Percentiles rank a stretch among this genome's conserved stretches.
Evolutionary conservation across 495 filamentous ascomycete genomes (phyloP).

Genomic region (Aspergillus sparsus): DNA sequence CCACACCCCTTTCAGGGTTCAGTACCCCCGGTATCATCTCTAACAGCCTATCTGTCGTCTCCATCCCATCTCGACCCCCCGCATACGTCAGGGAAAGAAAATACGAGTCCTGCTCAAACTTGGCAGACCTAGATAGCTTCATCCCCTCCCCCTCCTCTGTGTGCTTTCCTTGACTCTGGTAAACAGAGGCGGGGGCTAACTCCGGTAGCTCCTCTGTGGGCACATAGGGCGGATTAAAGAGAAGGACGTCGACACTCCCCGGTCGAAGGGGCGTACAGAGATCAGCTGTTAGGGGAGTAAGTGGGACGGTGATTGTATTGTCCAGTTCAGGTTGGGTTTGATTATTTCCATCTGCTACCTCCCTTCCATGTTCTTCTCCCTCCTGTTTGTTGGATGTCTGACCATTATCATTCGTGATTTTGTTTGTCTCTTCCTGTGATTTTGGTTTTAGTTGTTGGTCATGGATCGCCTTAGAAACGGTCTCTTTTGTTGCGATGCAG

Average conservation of each 20-base stretch:
- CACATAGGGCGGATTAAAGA: constrained; percentile 98
- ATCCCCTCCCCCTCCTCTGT: constrained; percentile 17
- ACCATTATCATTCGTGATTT: not conserved
- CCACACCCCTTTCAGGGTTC: constrained; percentile 65
- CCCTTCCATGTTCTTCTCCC: not conserved
- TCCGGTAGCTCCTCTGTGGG: constrained; percentile 73
- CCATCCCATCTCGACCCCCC: constrained; percentile 89
- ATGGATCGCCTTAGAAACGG: constrained; percentile 57
- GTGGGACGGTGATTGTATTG: constrained; percentile 34
- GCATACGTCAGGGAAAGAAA: constrained; percentile 86
- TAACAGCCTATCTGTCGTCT: constrained; percentile 78
- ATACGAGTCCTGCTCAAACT: constrained; percentile 71
- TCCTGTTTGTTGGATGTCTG: not conserved
- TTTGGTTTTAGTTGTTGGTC: constrained; percentile 21
- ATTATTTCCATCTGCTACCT: too few species aligned
- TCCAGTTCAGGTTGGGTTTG: too few species aligned
- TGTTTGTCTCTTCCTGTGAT: constrained; percentile 14
- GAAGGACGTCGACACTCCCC: constrained; percentile 70
- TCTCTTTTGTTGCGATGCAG: constrained; percentile 66
- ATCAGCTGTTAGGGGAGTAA: constrained; percentile 66
- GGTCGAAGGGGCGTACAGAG: constrained; percentile 58
- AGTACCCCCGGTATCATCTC: constrained; percentile 63
- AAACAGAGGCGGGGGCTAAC: constrained; percentile 35
- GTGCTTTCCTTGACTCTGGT: not conserved
- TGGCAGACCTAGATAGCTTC: constrained; percentile 32